Base-by-base conservation (phyloP, 352 stramenopile genomes). In the Pythium utonaiense region DNA sequence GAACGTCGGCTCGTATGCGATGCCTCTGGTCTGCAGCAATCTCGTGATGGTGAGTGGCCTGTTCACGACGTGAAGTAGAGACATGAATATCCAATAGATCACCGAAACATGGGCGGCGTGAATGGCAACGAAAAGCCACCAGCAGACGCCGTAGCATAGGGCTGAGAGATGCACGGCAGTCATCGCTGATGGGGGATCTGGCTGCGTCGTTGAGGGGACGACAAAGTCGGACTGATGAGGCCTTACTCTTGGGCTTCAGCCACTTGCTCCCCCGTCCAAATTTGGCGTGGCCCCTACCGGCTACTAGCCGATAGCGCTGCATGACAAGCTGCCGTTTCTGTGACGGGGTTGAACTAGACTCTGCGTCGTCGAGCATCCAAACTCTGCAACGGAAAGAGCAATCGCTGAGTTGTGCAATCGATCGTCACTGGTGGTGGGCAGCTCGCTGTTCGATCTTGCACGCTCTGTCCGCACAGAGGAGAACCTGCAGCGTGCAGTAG, bases 161-260 rank as follows among this genome's bases (percentile, higher is more conserved):
- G 17, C 2, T 1, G 17, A 28, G 48, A 33, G 44, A 14, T 17
- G 44, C 27, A 22, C 10, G 4, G 44, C 12, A 10, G 13, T 6
- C 44, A 45, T 45, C 17, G 38, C 17, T 12, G 6, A 24, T 40
- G 96, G n/a, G n/a, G n/a, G n/a, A n/a, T n/a, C n/a, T n/a, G n/a
- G n/a, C n/a, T n/a, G n/a, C n/a, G n/a, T n/a, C n/a, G n/a, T n/a
- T n/a, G n/a, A n/a, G n/a, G n/a, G n/a, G n/a, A n/a, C n/a, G n/a
- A n/a, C n/a, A n/a, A n/a, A n/a, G n/a, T n/a, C n/a, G n/a, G n/a
- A n/a, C n/a, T n/a, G n/a, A n/a, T n/a, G n/a, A n/a, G n/a, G n/a
- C n/a, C n/a, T n/a, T n/a, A n/a, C n/a, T n/a, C n/a, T n/a, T n/a
- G n/a, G n/a, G n/a, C n/a, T n/a, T n/a, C n/a, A n/a, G n/a, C n/a